These are phyloP conservation scores for Waltergamsia citrina DNA, from an alignment of 2,329 filamentous ascomycete genomes.

Conservation along the genomic window DNA sequence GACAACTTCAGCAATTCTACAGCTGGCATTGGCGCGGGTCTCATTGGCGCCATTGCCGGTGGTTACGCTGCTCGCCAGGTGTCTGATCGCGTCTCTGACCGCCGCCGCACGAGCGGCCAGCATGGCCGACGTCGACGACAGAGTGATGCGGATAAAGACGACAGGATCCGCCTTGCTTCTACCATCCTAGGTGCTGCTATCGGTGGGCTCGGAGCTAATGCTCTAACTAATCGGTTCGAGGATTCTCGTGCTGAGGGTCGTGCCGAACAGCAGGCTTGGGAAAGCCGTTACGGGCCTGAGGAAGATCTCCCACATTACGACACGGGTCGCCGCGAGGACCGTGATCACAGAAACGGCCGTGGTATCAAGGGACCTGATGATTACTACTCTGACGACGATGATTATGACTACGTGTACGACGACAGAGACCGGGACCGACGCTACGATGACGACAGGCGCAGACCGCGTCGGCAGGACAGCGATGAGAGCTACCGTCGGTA, in stretches of 20 bases:
- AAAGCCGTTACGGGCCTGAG: conserved; percentile 18
- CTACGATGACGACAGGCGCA: neutral
- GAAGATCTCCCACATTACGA: conserved; percentile 16
- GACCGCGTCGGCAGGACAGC: neutral
- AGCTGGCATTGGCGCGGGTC: conserved; percentile 38
- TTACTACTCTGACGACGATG: conserved; percentile 5
- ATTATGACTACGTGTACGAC: conserved; percentile 4
- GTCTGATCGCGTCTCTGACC: conserved; percentile 27
- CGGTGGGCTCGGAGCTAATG: conserved; percentile 44
- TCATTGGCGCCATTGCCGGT: conserved; percentile 44
- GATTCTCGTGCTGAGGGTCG: conserved; percentile 21
- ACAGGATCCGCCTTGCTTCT: conserved; percentile 27
- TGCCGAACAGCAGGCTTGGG: conserved; percentile 22
- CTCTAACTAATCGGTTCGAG: conserved; percentile 33
- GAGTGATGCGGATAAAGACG: conserved; percentile 13
- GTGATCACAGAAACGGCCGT: conserved; percentile 2
- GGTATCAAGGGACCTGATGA: conserved; percentile 1
- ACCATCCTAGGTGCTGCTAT: conserved; percentile 45
- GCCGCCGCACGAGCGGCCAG: conserved; percentile 13
- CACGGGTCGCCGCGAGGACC: conserved; percentile 4
- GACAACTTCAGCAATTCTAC: conserved; percentile 37
- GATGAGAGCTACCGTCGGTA: conserved; percentile 1
- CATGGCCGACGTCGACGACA: conserved; percentile 11
- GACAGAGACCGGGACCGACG: no score
- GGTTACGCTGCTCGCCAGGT: conserved; percentile 42